These are phyloP conservation scores for Clarkia xantiana DNA, from an alignment of 345 rosid genomes.

Conservation along the genomic window DNA sequence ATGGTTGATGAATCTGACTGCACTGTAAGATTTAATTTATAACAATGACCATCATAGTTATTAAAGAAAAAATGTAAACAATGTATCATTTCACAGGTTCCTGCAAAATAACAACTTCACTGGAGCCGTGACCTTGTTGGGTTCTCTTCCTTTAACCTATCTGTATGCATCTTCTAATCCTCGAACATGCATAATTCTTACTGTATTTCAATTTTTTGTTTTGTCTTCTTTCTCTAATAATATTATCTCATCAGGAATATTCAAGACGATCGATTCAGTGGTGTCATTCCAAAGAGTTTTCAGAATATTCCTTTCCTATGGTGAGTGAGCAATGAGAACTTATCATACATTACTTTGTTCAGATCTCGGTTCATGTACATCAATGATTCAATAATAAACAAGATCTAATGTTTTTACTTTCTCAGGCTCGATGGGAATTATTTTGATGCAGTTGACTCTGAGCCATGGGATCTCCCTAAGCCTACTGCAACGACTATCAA, in stretches of 20 bases:
- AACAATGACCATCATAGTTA: neutral
- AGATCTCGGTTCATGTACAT: neutral
- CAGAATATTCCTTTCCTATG: conserved; percentile 66
- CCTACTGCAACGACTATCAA: conserved; percentile 33
- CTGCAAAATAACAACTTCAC: conserved; percentile 73
- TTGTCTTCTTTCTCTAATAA: neutral
- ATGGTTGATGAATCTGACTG: conserved; percentile 47
- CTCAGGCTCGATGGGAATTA: conserved; percentile 72
- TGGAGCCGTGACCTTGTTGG: conserved; percentile 74
- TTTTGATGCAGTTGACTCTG: conserved; percentile 41
- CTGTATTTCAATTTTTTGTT: neutral
- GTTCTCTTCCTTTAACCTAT: conserved; percentile 58
- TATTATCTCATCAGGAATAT: conserved; percentile 42
- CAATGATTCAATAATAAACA: neutral
- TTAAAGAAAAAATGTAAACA: neutral
- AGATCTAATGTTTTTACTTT: conserved; percentile 7
- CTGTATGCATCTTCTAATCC: conserved; percentile 34
- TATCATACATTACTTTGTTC: neutral
- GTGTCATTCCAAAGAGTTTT: conserved; percentile 69
- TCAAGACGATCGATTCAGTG: conserved; percentile 65
- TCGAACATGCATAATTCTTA: conserved; percentile 1
- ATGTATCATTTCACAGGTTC: conserved; percentile 26
- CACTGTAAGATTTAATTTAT: conserved; percentile 39
- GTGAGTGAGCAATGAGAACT: conserved; percentile 19
- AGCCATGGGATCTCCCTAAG: conserved; percentile 73